Percentiles rank a stretch among this genome's conserved stretches.
Conservation (phyloP, 2,329 filamentous ascomycete species). For the Coniochaeta prunicola region DNA sequence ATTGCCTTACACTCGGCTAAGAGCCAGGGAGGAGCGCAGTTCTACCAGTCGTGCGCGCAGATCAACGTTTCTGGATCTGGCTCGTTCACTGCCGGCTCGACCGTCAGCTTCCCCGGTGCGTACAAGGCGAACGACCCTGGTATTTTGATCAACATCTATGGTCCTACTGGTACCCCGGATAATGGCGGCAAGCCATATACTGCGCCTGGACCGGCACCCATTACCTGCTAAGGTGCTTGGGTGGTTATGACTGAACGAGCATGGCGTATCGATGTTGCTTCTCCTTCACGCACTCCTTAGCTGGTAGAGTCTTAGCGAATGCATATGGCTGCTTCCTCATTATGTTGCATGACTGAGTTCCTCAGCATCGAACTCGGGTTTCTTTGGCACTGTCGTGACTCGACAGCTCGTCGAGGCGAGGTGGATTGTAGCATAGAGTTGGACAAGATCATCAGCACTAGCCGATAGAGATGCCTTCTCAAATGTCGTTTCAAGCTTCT, state of each 20-base stretch:
- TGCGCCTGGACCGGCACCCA: constrained; percentile 26
- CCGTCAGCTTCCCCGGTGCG: constrained; percentile 37
- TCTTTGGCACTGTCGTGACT: not conserved
- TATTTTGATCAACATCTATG: constrained; percentile 41
- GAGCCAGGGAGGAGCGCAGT: constrained; percentile 28
- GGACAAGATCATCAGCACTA: not conserved
- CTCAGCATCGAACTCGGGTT: not conserved
- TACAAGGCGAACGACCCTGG: constrained; percentile 35
- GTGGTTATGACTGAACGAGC: not conserved
- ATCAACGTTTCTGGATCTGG: constrained; percentile 31
- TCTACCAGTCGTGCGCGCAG: constrained; percentile 37
- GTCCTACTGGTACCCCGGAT: constrained; percentile 30
- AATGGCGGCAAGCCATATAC: constrained; percentile 31
- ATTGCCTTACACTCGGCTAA: constrained; percentile 44
- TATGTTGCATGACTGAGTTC: not conserved
- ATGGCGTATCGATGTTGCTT: not conserved
- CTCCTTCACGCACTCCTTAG: not conserved
- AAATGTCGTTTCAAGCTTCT: too few species aligned
- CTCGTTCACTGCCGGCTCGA: constrained; percentile 23
- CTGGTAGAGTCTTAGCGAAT: not conserved
- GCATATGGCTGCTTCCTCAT: not conserved
- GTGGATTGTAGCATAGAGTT: not conserved
- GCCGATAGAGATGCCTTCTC: not conserved
- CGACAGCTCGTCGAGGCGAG: not conserved
- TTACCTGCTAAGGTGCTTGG: constrained; percentile 15